These are phyloP conservation scores for Candida sp. DNA, from an alignment of 1,139 yeast species.

Conservation along the genomic window DNA sequence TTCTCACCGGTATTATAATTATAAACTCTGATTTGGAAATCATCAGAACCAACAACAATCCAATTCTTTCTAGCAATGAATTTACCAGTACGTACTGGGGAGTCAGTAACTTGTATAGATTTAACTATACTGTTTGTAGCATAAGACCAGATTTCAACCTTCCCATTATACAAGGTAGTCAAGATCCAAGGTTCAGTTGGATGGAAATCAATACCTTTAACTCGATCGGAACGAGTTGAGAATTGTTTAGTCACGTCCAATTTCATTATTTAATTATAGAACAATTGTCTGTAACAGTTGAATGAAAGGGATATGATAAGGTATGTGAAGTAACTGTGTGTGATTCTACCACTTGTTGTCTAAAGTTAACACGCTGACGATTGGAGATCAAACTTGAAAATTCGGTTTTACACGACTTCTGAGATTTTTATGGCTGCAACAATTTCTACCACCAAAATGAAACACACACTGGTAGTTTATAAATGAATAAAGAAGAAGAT, in stretches of 20 bases:
- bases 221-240: conserved; percentile 90
- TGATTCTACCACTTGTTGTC: conserved; percentile 3
- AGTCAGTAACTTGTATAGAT: conserved; percentile 77
- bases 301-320: background rate
- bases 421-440: too few relatives aligned
- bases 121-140: conserved; percentile 62
- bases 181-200: conserved; percentile 97
- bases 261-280: conserved; percentile 28
- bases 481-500: too few relatives aligned
- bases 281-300: background rate
- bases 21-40: conserved; percentile 87
- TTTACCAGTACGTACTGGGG: conserved; percentile 94
- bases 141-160: conserved; percentile 89
- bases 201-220: conserved; percentile 96
- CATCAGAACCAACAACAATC: conserved; percentile 97
- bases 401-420: background rate
- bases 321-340: too few relatives aligned
- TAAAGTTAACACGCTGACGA: conserved; percentile 21
- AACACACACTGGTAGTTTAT: too few relatives aligned
- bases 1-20: conserved; percentile 96
- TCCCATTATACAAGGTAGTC: conserved; percentile 82
- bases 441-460: too few relatives aligned
- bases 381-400: conserved; percentile 7
- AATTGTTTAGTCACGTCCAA: conserved; percentile 66
- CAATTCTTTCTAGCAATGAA: conserved; percentile 96